A percentile compares a stretch with the other conserved stretches of the same genome.
phyloP scores from a whole-genome alignment of 345 rosid genomes.

The Murraya paniculata region DNA sequence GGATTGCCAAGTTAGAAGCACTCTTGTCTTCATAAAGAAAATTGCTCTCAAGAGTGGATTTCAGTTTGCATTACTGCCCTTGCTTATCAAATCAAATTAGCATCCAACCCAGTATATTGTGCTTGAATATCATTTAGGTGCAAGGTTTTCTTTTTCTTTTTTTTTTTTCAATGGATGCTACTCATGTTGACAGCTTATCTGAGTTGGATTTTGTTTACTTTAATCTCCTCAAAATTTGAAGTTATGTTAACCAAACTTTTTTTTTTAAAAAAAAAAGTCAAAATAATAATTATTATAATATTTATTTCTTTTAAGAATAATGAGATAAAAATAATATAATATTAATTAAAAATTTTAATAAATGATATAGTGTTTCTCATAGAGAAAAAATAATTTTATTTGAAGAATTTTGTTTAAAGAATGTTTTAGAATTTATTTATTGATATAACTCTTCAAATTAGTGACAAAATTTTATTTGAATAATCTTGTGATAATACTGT shows the following conservation, averaged over 20 bases:
- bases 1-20: conserved; percentile 85
- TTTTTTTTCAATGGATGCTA: neutral
- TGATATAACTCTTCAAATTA: too few relatives aligned
- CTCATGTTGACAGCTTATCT: neutral
- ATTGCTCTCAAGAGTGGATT: neutral
- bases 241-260: too few relatives aligned
- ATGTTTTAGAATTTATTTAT: too few relatives aligned
- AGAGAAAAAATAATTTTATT: too few relatives aligned
- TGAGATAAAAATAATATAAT: too few relatives aligned
- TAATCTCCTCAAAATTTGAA: neutral
- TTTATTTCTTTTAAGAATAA: too few relatives aligned
- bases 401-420: too few relatives aligned
- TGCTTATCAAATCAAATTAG: neutral
- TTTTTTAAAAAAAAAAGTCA: too few relatives aligned
- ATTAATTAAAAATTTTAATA: too few relatives aligned
- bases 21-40: conserved; percentile 59
- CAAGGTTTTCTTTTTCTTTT: neutral
- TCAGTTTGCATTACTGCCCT: neutral
- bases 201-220: neutral
- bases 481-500: accelerated
- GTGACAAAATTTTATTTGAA: too few relatives aligned
- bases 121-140: neutral
- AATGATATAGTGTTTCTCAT: too few relatives aligned
- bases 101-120: neutral
- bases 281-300: too few relatives aligned